A percentile compares a stretch with the other conserved stretches of the same genome.
These are phyloP conservation scores for Aspergillus haitiensis DNA, from an alignment of 495 filamentous ascomycete genomes.

Conservation along the genomic window DNA sequence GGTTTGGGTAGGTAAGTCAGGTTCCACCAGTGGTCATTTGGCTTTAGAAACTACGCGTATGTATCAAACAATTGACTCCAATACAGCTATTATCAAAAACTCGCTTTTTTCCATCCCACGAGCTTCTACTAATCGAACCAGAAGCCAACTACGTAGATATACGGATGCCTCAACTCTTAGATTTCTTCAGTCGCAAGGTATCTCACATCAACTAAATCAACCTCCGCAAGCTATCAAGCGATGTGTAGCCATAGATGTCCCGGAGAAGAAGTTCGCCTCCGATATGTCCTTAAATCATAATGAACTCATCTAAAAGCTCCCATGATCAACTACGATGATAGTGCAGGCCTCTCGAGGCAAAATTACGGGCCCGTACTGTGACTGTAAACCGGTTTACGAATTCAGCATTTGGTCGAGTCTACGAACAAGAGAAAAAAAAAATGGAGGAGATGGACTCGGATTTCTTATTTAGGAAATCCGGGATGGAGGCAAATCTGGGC, in stretches of 20 bases:
- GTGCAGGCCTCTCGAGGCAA: background rate
- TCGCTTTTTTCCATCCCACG: background rate
- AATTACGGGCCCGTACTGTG: background rate
- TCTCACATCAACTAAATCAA: too few species aligned
- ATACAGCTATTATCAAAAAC: background rate
- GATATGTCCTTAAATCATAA: background rate
- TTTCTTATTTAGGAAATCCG: constrained; percentile 14
- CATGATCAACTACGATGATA: background rate
- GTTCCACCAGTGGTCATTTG: constrained; percentile 11
- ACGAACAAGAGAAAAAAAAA: background rate
- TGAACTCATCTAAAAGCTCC: constrained; percentile 2
- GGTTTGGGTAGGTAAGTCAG: background rate
- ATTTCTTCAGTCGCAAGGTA: too few species aligned
- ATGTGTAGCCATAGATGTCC: background rate
- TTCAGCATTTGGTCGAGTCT: background rate
- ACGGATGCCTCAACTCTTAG: too few species aligned
- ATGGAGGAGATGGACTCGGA: background rate
- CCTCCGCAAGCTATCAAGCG: too few species aligned
- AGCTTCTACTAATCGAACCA: too few species aligned
- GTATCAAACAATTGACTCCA: background rate
- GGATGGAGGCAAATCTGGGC: constrained; percentile 1
- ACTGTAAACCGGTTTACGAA: constrained; percentile 2
- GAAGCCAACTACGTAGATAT: too few species aligned
- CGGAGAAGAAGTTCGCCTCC: background rate
- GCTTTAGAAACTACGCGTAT: constrained; percentile 6